Evolutionary conservation across 441 rosid species (phyloP).

Genomic region (Melianthus villosus): DNA sequence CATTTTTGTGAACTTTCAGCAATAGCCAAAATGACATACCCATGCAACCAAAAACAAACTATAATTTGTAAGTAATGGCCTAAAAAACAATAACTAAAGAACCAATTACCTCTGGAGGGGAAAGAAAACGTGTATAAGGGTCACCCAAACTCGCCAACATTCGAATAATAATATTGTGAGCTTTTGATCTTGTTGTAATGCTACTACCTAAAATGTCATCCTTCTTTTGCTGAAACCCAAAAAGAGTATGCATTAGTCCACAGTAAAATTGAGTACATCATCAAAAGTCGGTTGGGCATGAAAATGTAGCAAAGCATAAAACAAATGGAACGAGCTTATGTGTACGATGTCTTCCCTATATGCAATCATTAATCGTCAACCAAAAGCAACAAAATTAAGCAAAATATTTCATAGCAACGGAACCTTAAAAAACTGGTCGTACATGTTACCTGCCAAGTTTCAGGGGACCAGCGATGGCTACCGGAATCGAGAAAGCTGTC

Average conservation of each 20-base stretch:
- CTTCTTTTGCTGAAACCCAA: conserved; percentile 35
- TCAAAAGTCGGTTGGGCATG: too few relatives aligned
- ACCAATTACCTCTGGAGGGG: conserved; percentile 62
- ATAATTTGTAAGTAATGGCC: not conserved
- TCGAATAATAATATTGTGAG: conserved; percentile 55
- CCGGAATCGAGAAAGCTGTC: conserved; percentile 44
- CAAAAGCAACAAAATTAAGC: too few relatives aligned
- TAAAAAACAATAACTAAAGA: not conserved
- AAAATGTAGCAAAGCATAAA: too few relatives aligned
- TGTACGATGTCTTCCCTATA: too few relatives aligned
- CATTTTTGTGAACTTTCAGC: conserved; percentile 79
- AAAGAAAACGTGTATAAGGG: conserved; percentile 73
- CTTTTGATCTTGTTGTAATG: conserved; percentile 57
- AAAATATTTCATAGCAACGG: too few relatives aligned
- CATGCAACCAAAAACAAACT: not conserved
- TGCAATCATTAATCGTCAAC: too few relatives aligned
- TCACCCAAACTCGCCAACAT: conserved; percentile 78
- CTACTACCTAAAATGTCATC: too few relatives aligned
- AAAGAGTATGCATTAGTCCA: too few relatives aligned
- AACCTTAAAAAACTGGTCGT: too few relatives aligned
- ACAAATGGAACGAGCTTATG: too few relatives aligned
- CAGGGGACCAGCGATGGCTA: conserved; percentile 46
- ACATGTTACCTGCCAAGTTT: conserved; percentile 73
- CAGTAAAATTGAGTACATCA: too few relatives aligned
- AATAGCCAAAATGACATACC: conserved; percentile 15